Evolutionary conservation across 768 basidiomycete species (phyloP).

Genomic region (Stropharia rugosoannulata): DNA sequence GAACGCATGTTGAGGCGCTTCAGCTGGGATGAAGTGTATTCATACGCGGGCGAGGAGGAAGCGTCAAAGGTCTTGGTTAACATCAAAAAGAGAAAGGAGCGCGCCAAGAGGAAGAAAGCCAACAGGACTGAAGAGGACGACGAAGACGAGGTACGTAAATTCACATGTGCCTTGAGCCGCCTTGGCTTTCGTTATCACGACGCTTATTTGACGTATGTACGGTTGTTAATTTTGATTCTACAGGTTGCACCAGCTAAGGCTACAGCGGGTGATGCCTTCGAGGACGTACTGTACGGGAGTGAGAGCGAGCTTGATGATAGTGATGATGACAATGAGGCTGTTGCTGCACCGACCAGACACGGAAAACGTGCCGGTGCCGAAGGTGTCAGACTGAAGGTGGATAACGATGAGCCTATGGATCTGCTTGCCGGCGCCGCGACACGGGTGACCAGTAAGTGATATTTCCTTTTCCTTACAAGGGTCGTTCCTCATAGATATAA

Average conservation of each 20-base stretch:
- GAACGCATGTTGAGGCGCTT: constrained; percentile 93
- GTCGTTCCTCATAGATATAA: neutral
- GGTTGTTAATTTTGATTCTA: neutral
- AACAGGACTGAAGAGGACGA: constrained; percentile 58
- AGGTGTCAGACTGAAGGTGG: constrained; percentile 73
- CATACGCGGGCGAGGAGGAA: constrained; percentile 73
- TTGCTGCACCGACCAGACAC: constrained; percentile 19
- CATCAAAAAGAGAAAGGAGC: constrained; percentile 94
- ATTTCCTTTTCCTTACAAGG: neutral
- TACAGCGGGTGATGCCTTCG: constrained; percentile 84
- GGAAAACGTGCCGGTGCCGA: constrained; percentile 26
- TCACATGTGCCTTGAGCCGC: too few relatives aligned
- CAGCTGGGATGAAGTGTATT: constrained; percentile 81
- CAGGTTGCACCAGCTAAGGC: constrained; percentile 48
- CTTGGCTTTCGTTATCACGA: neutral
- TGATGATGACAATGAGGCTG: constrained; percentile 52
- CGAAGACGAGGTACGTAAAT: constrained; percentile 33
- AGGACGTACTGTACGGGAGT: constrained; percentile 95
- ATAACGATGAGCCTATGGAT: constrained; percentile 95
- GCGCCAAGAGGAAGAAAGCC: constrained; percentile 87
- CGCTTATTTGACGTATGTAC: neutral
- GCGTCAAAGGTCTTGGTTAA: constrained; percentile 87
- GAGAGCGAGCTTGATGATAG: constrained; percentile 85
- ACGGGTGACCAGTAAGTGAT: constrained; percentile 63
- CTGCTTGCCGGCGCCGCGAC: constrained; percentile 78